phyloP scores from a whole-genome alignment of 2,329 filamentous ascomycete species.

The Huntiella abstrusa region DNA sequence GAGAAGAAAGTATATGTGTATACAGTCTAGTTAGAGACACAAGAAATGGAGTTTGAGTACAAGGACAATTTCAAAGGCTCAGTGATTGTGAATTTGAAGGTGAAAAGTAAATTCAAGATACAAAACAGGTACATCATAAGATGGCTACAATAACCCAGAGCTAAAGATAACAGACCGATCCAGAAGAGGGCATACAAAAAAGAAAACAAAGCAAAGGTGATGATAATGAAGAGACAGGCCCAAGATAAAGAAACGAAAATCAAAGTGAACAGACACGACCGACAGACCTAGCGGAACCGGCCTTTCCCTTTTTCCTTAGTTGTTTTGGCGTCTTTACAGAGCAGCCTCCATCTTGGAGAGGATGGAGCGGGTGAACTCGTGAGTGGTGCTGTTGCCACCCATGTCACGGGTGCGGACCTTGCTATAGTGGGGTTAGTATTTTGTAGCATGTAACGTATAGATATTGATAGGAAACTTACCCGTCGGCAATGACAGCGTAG shows the following conservation, averaged over 20 bases:
- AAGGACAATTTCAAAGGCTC: no score
- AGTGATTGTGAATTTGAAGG: no score
- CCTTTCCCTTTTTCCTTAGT: no score
- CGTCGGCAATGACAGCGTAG: constrained; percentile 66
- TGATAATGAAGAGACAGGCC: neutral
- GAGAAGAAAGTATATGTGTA: no score
- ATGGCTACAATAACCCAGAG: neutral
- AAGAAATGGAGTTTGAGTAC: no score
- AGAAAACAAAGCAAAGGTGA: neutral
- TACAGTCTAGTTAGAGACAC: no score
- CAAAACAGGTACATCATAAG: neutral
- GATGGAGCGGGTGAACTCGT: constrained; percentile 89
- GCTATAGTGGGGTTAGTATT: constrained; percentile 33
- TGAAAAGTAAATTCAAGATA: no score
- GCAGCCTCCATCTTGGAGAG: constrained; percentile 75
- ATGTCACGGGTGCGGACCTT: constrained; percentile 84
- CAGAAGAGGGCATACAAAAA: neutral
- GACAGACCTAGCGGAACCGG: no score
- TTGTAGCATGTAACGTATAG: neutral
- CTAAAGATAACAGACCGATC: neutral
- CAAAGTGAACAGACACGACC: no score
- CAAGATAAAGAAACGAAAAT: no score
- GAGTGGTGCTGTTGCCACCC: constrained; percentile 75
- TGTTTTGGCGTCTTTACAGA: constrained; percentile 4
- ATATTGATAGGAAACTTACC: constrained; percentile 35